Evolutionary conservation across 345 rosid genomes (phyloP).

Genomic region (Populus pruinosa): DNA sequence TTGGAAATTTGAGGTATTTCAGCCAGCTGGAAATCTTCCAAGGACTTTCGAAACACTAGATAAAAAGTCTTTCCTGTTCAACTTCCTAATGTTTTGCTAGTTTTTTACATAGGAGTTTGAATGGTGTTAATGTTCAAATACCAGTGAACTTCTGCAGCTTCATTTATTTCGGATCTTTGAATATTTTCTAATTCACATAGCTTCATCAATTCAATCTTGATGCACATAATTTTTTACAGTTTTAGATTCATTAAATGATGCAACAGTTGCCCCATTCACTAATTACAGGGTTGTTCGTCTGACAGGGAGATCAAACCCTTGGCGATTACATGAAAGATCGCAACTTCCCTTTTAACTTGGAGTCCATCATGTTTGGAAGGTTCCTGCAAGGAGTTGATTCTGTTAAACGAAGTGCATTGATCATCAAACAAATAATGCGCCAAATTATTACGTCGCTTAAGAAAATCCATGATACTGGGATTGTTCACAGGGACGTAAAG

Average conservation of each 20-base stretch:
- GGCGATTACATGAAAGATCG: slow-evolving; percentile 88
- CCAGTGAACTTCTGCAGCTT: neutral
- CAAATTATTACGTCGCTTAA: slow-evolving; percentile 81
- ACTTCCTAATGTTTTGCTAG: neutral
- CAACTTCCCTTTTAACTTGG: slow-evolving; percentile 78
- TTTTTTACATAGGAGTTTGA: neutral
- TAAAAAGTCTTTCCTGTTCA: neutral
- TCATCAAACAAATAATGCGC: slow-evolving; percentile 90
- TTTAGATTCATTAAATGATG: slow-evolving; percentile 12
- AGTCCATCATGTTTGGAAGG: slow-evolving; percentile 80
- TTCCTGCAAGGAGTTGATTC: slow-evolving; percentile 76
- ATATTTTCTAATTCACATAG: slow-evolving; percentile 10
- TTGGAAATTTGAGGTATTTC: slow-evolving; percentile 89
- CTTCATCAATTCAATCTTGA: neutral
- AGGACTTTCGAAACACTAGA: neutral
- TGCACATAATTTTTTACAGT: neutral
- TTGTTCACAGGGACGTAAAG: slow-evolving; percentile 91
- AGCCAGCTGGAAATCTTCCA: slow-evolving; percentile 1
- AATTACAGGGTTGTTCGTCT: slow-evolving; percentile 30
- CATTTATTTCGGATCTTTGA: neutral
- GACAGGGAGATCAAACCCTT: slow-evolving; percentile 81
- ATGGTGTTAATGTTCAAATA: neutral
- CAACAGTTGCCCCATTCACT: slow-evolving; percentile 10
- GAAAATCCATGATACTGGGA: slow-evolving; percentile 87
- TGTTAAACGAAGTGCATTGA: slow-evolving; percentile 63